Evolutionary conservation across 305 asterid genomes (phyloP).

Genomic region (Lippia alba): DNA sequence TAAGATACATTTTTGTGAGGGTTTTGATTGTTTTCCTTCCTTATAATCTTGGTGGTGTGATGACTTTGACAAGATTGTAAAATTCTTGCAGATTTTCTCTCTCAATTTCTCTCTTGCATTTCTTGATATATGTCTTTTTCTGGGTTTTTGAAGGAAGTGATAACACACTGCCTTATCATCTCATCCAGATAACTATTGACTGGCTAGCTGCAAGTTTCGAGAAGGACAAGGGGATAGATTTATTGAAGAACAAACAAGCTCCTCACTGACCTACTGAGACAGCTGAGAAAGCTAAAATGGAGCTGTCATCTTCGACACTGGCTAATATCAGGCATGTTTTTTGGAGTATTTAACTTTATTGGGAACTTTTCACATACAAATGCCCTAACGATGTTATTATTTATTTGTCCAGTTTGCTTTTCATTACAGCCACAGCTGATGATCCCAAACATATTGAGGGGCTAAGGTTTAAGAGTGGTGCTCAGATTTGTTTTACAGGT

Average conservation of each 20-base stretch:
- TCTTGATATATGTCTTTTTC: not conserved
- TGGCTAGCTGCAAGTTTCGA: slow-evolving; percentile 6
- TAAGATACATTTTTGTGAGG: not conserved
- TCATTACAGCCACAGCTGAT: not conserved
- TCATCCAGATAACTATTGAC: slow-evolving; percentile 55
- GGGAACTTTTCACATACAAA: not conserved
- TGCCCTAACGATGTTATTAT: not conserved
- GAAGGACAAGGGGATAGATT: not conserved
- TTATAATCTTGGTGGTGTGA: slow-evolving; percentile 91
- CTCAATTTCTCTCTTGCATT: not conserved
- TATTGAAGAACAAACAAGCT: slow-evolving; percentile 4
- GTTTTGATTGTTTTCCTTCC: not conserved
- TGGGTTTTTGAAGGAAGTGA: not conserved
- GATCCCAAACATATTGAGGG: not conserved
- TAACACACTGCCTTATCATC: not conserved
- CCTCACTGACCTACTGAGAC: not conserved
- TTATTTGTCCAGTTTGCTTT: not conserved
- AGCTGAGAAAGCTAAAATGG: slow-evolving; percentile 2
- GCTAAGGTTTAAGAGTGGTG: not conserved
- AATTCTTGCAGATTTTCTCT: not conserved
- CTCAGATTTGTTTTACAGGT: slow-evolving; percentile 3
- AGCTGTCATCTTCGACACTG: not conserved
- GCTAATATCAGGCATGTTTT: not conserved
- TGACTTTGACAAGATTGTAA: slow-evolving; percentile 83
- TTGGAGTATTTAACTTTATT: not conserved